Evolutionary conservation across 352 stramenopile species (phyloP), one percentile per base, ranked within the genome.

Genomic region (Proteromonas lacertae): DNA sequence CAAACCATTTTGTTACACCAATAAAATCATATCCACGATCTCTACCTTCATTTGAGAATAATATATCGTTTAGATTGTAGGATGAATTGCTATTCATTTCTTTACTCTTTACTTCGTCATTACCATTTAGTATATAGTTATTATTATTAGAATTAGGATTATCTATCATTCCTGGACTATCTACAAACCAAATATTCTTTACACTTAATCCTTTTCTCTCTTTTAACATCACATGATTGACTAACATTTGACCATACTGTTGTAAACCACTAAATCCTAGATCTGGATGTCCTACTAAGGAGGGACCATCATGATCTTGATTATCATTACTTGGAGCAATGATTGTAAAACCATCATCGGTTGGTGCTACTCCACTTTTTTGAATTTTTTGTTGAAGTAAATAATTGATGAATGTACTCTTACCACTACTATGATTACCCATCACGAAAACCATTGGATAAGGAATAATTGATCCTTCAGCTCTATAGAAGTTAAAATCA

Each of bases 341-440:
- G 44, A 97, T 88, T 7, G 84, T 96, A 52, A 57, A 99, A 93
- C 21, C 74, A 55, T 99, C 87, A 59, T 99, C 87, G 0, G 87
- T 97, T 6, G 87, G 87, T n/a, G 87, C 87, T 8, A 99, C 84
- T n/a, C 87, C 87, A 2, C 83, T 87, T 26, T 64, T 90, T 65
- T 99, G 84, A 36, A 99, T 69, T 21, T 74, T 56, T 12, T 79
- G 59, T 41, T 86, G 63, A 16, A 92, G 46, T 22, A 96, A 53
- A 46, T 95, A 90, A 55, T 99, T 99, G 53, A 96, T 93, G 44
- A 99, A 99, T 23, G 65, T 86, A 2, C 68, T 91, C 53, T 99
- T 99, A 36, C 86, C 87, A 3, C 63, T 88, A 40, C 75, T 93
- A 55, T 99, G 87, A 59, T 97, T 99, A 18, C 87, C 87, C 14